Conservation (phyloP, 129 eudicot genomes). For the Rutidosis leptorrhynchoides region DNA sequence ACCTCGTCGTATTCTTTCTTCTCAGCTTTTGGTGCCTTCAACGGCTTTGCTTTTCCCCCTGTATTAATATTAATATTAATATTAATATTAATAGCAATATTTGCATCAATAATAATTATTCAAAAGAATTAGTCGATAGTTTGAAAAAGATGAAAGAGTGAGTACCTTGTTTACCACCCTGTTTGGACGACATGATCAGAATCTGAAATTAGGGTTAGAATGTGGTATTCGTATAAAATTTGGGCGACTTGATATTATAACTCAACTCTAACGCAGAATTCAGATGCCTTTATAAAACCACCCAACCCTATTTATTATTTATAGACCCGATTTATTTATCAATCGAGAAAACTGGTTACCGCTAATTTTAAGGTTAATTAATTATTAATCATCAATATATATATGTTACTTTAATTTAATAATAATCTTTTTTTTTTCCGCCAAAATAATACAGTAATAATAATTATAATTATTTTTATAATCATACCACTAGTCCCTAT, state of each 20-base stretch:
- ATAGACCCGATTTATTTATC: too few relatives aligned
- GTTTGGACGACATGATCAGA: slow-evolving; percentile 70
- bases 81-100: background rate
- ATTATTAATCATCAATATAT: too few relatives aligned
- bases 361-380: too few relatives aligned
- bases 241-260: background rate
- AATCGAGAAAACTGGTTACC: too few relatives aligned
- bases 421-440: too few relatives aligned
- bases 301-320: too few relatives aligned
- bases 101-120: background rate
- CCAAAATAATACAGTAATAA: too few relatives aligned
- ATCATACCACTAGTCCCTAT: too few relatives aligned
- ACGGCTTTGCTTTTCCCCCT: slow-evolving; percentile 96
- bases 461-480: too few relatives aligned
- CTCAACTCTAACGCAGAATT: background rate
- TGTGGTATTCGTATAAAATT: background rate
- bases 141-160: background rate
- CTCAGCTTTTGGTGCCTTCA: slow-evolving; percentile 77
- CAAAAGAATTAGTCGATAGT: background rate
- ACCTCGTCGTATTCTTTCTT: slow-evolving; percentile 90
- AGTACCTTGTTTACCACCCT: slow-evolving; percentile 73
- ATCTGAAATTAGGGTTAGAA: slow-evolving; percentile 46
- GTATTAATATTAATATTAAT: too few relatives aligned
- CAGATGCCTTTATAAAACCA: background rate
- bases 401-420: too few relatives aligned